A percentile compares a stretch with the other conserved stretches of the same genome.
phyloP scores from a whole-genome alignment of 805 yeast species.

The Naumovozyma baii region DNA sequence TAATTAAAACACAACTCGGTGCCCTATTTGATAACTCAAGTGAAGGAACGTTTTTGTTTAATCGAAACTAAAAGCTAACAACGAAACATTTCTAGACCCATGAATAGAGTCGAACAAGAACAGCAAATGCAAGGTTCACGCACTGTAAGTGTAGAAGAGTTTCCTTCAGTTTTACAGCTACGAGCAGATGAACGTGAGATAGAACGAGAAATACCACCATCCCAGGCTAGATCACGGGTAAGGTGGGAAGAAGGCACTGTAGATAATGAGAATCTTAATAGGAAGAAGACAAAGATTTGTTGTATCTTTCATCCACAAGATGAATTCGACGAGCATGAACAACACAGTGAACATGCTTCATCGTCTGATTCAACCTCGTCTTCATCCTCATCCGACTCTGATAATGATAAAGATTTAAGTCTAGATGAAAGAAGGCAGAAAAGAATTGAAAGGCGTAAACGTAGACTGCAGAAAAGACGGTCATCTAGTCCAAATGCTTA shows the following conservation, averaged over 20 bases:
- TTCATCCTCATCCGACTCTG: slow-evolving; percentile 28
- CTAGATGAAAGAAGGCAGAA: slow-evolving; percentile 28
- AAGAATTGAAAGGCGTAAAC: slow-evolving; percentile 29
- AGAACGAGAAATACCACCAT: slow-evolving; percentile 3
- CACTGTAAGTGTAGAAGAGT: slow-evolving; percentile 15
- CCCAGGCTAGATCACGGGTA: slow-evolving; percentile 42
- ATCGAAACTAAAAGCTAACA: too few relatives aligned
- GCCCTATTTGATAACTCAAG: too few relatives aligned
- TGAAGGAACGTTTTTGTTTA: too few relatives aligned
- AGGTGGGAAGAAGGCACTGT: slow-evolving; percentile 79
- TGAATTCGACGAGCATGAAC: slow-evolving; percentile 43
- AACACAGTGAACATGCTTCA: slow-evolving; percentile 13
- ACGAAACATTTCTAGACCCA: not conserved
- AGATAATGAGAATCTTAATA: slow-evolving; percentile 82
- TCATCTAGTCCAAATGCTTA: slow-evolving; percentile 67
- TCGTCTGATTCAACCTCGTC: slow-evolving; percentile 5
- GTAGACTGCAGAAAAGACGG: slow-evolving; percentile 18
- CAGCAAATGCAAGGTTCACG: slow-evolving; percentile 11
- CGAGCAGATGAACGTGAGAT: slow-evolving; percentile 11
- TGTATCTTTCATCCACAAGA: slow-evolving; percentile 77
- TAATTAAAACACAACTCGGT: too few relatives aligned
- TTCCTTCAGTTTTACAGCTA: slow-evolving; percentile 20
- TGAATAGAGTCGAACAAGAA: slow-evolving; percentile 3
- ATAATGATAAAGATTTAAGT: slow-evolving; percentile 28
- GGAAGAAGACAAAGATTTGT: slow-evolving; percentile 85